These are phyloP conservation scores for Gossypium australe DNA, from an alignment of 345 rosid species.

Conservation along the genomic window DNA sequence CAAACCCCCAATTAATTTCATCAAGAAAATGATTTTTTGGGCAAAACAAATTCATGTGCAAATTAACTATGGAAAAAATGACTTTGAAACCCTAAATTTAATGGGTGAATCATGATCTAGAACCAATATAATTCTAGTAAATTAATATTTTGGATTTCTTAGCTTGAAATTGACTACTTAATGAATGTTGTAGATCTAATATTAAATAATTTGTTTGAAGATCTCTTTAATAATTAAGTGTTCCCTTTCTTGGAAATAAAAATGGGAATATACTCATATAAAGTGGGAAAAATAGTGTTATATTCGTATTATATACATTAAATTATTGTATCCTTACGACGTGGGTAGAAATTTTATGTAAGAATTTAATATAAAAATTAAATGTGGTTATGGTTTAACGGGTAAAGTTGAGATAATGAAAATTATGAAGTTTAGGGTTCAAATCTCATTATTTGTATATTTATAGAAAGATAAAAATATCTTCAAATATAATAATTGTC, in stretches of 20 bases:
- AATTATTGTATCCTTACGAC: too few species aligned
- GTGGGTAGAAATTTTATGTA: too few species aligned
- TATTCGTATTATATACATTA: too few species aligned
- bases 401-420: too few species aligned
- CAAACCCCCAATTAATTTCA: not conserved
- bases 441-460: too few species aligned
- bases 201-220: not conserved
- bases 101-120: not conserved
- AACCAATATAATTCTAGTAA: not conserved
- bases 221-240: not conserved
- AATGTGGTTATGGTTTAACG: too few species aligned
- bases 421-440: too few species aligned
- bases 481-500: too few species aligned
- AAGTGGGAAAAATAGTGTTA: not conserved
- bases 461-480: too few species aligned
- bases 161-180: not conserved
- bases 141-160: not conserved
- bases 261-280: not conserved
- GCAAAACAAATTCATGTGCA: not conserved
- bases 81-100: not conserved
- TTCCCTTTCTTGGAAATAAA: not conserved
- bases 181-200: conserved; percentile 1
- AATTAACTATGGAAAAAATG: not conserved
- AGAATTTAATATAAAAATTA: too few species aligned
- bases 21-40: not conserved